phyloP scores from a whole-genome alignment of 192 early-diverging fungal genomes.

The Rhizophlyctis rosea region DNA sequence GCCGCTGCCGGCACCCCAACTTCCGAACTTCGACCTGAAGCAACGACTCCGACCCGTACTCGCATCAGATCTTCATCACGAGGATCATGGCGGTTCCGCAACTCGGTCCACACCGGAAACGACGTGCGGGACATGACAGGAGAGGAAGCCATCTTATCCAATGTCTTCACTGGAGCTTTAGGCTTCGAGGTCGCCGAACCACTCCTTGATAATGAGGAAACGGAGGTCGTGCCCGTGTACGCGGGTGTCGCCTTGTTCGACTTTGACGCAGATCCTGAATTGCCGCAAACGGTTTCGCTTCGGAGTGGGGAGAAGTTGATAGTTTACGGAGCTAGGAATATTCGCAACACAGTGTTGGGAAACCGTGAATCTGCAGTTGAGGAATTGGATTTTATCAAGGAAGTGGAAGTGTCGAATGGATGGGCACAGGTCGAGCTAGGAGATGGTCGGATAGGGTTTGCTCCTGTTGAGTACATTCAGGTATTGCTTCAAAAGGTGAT shows the following conservation, averaged over 20 bases:
- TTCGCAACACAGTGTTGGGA: slow-evolving; percentile 19
- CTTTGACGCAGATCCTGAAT: slow-evolving; percentile 6
- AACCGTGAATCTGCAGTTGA: slow-evolving; percentile 1
- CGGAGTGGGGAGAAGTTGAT: slow-evolving; percentile 10
- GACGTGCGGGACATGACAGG: not conserved
- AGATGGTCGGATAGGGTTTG: slow-evolving; percentile 14
- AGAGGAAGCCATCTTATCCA: slow-evolving; percentile 23
- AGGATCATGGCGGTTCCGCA: slow-evolving; percentile 12
- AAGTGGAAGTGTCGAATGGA: slow-evolving; percentile 22
- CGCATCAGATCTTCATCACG: not conserved
- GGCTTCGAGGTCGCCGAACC: slow-evolving; percentile 11
- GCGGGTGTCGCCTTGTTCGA: slow-evolving; percentile 18
- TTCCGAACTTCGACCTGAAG: not conserved
- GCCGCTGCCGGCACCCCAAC: not conserved
- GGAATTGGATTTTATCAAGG: slow-evolving; percentile 17
- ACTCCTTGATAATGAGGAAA: slow-evolving; percentile 14
- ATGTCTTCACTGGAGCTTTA: slow-evolving; percentile 14
- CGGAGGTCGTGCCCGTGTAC: slow-evolving; percentile 26
- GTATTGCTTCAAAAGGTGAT: slow-evolving; percentile 2
- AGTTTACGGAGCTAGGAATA: slow-evolving; percentile 16
- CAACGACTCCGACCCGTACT: not conserved
- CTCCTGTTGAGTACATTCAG: slow-evolving; percentile 21
- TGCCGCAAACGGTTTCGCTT: not conserved
- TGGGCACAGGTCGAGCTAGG: slow-evolving; percentile 23
- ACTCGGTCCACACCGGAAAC: not conserved